Conservation (phyloP, 225 moss, liverwort and hornwort genomes). For the Bryoerythrophyllum caledonicum region DNA sequence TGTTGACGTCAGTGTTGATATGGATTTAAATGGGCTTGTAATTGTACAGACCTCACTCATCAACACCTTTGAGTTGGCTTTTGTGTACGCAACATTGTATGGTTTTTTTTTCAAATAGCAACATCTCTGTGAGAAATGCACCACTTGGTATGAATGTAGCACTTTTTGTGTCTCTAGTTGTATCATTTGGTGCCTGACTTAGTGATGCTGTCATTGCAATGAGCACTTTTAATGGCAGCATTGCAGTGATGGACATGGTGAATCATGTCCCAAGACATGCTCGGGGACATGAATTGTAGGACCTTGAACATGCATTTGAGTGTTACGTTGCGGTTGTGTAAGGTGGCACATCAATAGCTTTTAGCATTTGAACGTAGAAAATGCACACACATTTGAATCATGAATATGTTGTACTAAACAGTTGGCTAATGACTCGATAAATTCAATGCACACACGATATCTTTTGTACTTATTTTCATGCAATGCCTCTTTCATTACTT, state of each 20-base stretch:
- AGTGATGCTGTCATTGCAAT: not conserved
- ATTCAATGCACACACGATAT: not conserved
- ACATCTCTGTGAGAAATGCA: too few relatives aligned
- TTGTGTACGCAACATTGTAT: too few relatives aligned
- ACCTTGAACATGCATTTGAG: not conserved
- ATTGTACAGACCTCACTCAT: too few relatives aligned
- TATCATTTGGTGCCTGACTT: not conserved
- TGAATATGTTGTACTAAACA: not conserved
- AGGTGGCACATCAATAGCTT: not conserved
- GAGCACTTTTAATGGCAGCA: not conserved
- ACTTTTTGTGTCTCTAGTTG: not conserved
- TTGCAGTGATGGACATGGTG: too few relatives aligned
- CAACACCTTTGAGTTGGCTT: too few relatives aligned
- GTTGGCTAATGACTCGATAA: not conserved
- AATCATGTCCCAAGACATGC: too few relatives aligned
- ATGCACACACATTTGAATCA: not conserved
- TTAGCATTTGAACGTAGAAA: not conserved
- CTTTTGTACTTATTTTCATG: not conserved
- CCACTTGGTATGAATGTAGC: too few relatives aligned
- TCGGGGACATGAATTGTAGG: not conserved
- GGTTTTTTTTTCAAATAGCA: too few relatives aligned
- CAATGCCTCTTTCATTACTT: not conserved
- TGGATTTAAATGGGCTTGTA: too few relatives aligned
- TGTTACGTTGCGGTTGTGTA: too few relatives aligned
- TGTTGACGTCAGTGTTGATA: too few relatives aligned